Base-by-base conservation (phyloP, 129 eudicot genomes). In the Arctium lappa region DNA sequence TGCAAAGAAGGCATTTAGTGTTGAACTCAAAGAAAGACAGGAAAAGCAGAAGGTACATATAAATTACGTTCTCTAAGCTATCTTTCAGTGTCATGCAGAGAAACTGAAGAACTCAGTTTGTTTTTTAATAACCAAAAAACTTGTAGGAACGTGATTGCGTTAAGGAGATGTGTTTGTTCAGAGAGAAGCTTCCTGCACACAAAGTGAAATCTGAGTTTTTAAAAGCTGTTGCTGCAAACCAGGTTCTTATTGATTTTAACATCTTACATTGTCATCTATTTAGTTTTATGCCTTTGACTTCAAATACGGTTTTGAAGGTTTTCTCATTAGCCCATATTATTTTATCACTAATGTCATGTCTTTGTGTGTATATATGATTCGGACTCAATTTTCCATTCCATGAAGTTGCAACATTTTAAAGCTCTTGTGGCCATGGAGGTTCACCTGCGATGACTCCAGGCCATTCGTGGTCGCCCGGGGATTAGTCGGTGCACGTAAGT, bases 151-250 rank as follows among this genome's bases (percentile, higher is more conserved):
- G 86, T 82, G 90, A 82, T 16, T 87, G 83, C 22, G 94, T 85
- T 12, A 91, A 88, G 81, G 89, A 86, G 76, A 92, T 95, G 98
- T 70, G 60, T 66, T 65, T 86, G 63, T 95, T 93, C 83, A 87
- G 97, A 88, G 93, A 93, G 80, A 95, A 91, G 88, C 99, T 95
- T 79, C 97, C 99, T 13, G 99, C 97, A 29, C 78, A 77, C 81
- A 90, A 93, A 78, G 88, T 91, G 83, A 91, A 85, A 82, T 83
- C 92, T 37, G 97, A 95, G 76, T 95, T 95, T 86, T 77, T 95
- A 79, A 86, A 90, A 83, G 94, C 99, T 74, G 97, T 95, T 84
- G 90, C 99, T 46, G 79, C 81, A 81, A 87, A 95, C 86, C 93
- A 95, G 97, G 99, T 91, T 50, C 48, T 76, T 76, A 34, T 50